Evolutionary conservation across 495 filamentous ascomycete species (phyloP), one percentile per base, ranked within the genome.

Genomic region (Trichoderma reesei): DNA sequence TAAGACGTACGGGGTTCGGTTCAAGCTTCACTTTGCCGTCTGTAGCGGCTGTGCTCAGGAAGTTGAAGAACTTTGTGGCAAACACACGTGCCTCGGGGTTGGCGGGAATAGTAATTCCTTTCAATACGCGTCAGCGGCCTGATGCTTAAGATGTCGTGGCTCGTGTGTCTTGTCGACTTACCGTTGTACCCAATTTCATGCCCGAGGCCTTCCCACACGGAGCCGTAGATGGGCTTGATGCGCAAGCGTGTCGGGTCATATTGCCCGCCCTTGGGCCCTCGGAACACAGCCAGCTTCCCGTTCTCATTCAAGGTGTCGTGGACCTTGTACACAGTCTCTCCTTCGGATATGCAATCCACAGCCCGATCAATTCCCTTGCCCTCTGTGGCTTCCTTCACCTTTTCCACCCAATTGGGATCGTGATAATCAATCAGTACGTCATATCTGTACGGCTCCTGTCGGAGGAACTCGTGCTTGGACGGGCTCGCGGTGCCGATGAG

Each of bases 371-470:
- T 65, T 0, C 71, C 71, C 2, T 54, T 44, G 5, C 66, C 65
- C 1, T 44, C 67, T 3, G 66, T 65, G 10, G 70, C 73, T 33
- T 72, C 71, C 42, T 76, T 76, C 3, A 85, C 67, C 67, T 83
- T 74, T 65, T 76, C 75, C 41, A 73, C 69, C 82, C 83, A 86
- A 51, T 82, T 75, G 31, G 65, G 20, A 64, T 81, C 78, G 66
- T 80, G 83, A 72, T 87, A 87, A 65, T 85, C 81, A 51, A 87
- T 74, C 9, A 83, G 79, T 0, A 70, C 72, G 56, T 82, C 80
- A 67, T 84, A 86, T 0, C 68, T 73, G 41, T 74, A 74, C 16
- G 68, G 65, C 48, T 37, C 65, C 20, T 42, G 48, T 13, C 44
- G 69, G 36, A 78, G 61, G 59, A 73, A 63, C 0, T 51, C 62